phyloP scores from a whole-genome alignment of 148 eudicot genomes.

The Gaultheria prostrata region DNA sequence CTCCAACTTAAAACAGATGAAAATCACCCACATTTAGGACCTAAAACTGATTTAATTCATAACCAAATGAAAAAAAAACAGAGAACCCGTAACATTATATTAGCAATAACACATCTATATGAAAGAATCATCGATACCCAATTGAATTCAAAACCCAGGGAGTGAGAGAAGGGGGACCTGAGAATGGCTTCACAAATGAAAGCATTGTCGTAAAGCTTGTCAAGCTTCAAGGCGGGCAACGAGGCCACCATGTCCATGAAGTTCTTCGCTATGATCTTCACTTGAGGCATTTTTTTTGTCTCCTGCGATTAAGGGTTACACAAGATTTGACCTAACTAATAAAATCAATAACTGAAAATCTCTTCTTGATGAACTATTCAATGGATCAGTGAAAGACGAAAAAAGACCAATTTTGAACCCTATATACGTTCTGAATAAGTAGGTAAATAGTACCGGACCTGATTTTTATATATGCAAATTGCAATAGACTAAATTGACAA shows the following conservation, averaged over 20 bases:
- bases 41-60: not conserved
- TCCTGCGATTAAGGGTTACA: not conserved
- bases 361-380: not conserved
- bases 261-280: constrained; percentile 79
- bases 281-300: constrained; percentile 59
- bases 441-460: too few species aligned
- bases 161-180: constrained; percentile 40
- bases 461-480: too few species aligned
- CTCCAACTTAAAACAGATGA: not conserved
- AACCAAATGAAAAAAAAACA: not conserved
- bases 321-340: not conserved
- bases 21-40: not conserved
- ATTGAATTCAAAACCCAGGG: not conserved
- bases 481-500: too few species aligned
- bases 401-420: not conserved
- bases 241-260: constrained; percentile 99
- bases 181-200: constrained; percentile 96
- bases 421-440: too few species aligned
- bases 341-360: not conserved
- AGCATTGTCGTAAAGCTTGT: constrained; percentile 69
- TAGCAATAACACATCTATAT: not conserved
- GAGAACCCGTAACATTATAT: not conserved
- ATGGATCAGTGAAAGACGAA: not conserved
- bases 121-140: not conserved
- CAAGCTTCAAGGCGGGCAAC: constrained; percentile 81